Evolutionary conservation across 805 yeast genomes (phyloP).

Genomic region (Hermanozyma aechmeae): DNA sequence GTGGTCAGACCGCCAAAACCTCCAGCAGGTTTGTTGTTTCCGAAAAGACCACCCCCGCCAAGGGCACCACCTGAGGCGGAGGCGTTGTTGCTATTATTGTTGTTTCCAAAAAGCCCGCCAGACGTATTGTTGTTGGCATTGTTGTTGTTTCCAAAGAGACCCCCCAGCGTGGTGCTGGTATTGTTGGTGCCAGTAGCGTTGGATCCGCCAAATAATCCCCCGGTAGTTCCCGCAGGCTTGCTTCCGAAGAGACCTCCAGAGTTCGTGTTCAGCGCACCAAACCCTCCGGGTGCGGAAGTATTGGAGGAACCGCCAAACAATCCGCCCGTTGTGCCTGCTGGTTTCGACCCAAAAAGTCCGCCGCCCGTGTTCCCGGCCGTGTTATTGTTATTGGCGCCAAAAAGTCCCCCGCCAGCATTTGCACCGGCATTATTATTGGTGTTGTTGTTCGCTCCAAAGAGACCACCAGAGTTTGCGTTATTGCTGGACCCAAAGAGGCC

Average conservation of each 20-base stretch:
- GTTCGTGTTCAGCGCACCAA: no score
- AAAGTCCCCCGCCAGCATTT: conserved; percentile 16
- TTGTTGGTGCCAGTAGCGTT: conserved; percentile 4
- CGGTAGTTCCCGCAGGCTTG: neutral
- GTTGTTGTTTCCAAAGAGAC: conserved; percentile 14
- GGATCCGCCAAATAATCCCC: neutral
- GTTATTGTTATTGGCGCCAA: conserved; percentile 13
- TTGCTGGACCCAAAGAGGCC: conserved; percentile 8
- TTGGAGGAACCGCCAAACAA: conserved; percentile 6
- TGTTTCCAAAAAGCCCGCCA: conserved; percentile 10
- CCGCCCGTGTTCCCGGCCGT: no score
- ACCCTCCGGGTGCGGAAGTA: neutral
- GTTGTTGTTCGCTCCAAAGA: conserved; percentile 8
- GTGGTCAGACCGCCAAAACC: conserved; percentile 2
- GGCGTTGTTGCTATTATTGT: conserved; percentile 5
- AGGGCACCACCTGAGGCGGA: neutral
- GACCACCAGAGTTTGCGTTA: conserved; percentile 1
- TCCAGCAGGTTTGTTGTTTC: no score
- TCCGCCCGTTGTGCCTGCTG: conserved; percentile 9
- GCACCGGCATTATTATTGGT: conserved; percentile 11
- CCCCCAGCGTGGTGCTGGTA: conserved; percentile 8
- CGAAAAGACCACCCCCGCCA: neutral
- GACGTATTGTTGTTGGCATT: conserved; percentile 11
- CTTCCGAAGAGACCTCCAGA: conserved; percentile 7
- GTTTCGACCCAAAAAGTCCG: no score